Evolutionary conservation across 441 rosid genomes (phyloP).

Genomic region (Eugenia klotzschiana): DNA sequence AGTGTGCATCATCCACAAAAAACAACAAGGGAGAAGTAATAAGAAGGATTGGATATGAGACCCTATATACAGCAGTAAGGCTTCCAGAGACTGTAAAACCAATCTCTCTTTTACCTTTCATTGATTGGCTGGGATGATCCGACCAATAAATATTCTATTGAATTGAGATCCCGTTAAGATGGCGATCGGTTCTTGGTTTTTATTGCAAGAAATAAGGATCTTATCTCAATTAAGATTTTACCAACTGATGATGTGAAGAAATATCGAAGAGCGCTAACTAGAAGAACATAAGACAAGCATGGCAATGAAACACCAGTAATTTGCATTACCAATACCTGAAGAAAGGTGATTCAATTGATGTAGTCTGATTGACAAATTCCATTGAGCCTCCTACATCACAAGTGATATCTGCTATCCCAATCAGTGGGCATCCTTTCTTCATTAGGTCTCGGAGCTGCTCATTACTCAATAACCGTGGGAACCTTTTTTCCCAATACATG

Average conservation of each 20-base stretch:
- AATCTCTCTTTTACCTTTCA: background rate
- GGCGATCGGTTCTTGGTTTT: background rate
- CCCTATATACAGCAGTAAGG: background rate
- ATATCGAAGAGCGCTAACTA: background rate
- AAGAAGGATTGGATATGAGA: background rate
- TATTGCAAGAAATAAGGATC: background rate
- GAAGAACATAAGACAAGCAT: background rate
- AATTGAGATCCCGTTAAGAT: background rate
- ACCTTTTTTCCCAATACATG: constrained; percentile 93
- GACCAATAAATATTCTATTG: background rate
- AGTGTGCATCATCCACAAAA: background rate
- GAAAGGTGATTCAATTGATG: constrained; percentile 68
- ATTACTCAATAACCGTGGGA: constrained; percentile 60
- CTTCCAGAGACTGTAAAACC: background rate
- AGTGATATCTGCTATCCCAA: constrained; percentile 82
- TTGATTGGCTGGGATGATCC: background rate
- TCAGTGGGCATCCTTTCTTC: constrained; percentile 51
- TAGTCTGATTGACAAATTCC: constrained; percentile 66
- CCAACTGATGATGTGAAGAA: background rate
- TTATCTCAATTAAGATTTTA: background rate
- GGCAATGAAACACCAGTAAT: background rate
- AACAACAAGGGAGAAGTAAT: background rate
- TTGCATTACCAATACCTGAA: constrained; percentile 36
- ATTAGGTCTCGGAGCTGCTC: constrained; percentile 54
- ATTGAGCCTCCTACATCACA: constrained; percentile 85